phyloP scores from a whole-genome alignment of 352 stramenopile genomes.

The Phytophthora melonis region DNA sequence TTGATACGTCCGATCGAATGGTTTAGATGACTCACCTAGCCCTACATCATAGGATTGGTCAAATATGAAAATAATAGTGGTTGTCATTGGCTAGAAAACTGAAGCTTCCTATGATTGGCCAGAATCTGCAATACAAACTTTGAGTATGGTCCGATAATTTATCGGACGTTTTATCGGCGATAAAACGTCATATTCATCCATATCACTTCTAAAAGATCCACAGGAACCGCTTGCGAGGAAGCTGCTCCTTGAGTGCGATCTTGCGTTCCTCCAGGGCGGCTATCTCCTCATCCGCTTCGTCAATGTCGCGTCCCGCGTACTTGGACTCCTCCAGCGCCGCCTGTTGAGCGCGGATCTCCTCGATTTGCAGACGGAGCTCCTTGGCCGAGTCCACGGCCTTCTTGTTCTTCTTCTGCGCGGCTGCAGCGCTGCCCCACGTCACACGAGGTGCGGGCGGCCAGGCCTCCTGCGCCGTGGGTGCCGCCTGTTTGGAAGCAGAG shows the following conservation, averaged over 20 bases:
- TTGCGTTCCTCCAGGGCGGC: slow-evolving; percentile 71
- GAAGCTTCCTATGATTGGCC: too few species aligned
- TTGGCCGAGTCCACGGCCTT: slow-evolving; percentile 30
- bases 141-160: too few species aligned
- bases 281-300: slow-evolving; percentile 85
- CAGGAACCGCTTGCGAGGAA: slow-evolving; percentile 83
- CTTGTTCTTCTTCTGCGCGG: slow-evolving; percentile 27
- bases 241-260: slow-evolving; percentile 65
- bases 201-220: slow-evolving; percentile 72
- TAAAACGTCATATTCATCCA: too few species aligned
- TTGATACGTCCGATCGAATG: too few species aligned
- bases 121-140: too few species aligned
- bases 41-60: too few species aligned
- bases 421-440: slow-evolving; percentile 56
- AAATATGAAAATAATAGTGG: too few species aligned
- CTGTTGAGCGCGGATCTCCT: slow-evolving; percentile 68
- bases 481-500: background rate
- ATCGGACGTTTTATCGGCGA: too few species aligned
- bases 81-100: too few species aligned
- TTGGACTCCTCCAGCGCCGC: slow-evolving; percentile 74
- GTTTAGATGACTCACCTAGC: too few species aligned
- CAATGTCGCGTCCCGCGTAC: slow-evolving; percentile 80
- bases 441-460: slow-evolving; percentile 59
- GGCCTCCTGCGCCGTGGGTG: slow-evolving; percentile 44
- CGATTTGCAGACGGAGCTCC: slow-evolving; percentile 62